Base-by-base conservation (phyloP, 2,329 filamentous ascomycete genomes). In the Daldinia sp. region DNA sequence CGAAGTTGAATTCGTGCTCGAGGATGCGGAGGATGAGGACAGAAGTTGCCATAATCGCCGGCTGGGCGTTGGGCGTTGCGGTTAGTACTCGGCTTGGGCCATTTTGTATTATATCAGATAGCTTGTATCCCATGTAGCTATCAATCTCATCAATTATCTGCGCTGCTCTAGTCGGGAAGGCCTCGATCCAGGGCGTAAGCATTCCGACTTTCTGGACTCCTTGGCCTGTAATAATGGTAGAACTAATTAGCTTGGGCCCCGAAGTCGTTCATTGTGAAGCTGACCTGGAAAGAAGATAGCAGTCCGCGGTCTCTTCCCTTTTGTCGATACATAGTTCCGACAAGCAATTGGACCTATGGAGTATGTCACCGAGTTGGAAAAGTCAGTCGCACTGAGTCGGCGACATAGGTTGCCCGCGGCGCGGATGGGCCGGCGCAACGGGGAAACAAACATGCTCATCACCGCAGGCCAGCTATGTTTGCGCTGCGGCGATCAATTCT, bases 41-140 rank as follows among this genome's bases (percentile, higher is more conserved):
- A 30, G 93, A 97, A 3, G 93, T 96, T 13, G 94, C 93, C 93
- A 98, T 97, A 80, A 98, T 97, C 74, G 95, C 94, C 1, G 95
- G 95, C 80, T 98, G 95, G 3, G 95, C 92, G 78, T 97, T 94
- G 72, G 92, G 89, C 4, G 95, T 98, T 64, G 89, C 87, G 44
- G 93, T 97, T 63, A 98, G 88, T 58, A 86, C 82, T 63, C 88
- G 89, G 74, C 92, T 93, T 1, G 95, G 92, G 0, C 95, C 94
- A 30, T 92, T 84, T 67, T 90, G 89, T 73, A 98, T 97, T 66
- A 95, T 86, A 28, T 86, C 84, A 42, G 93, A 94, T 64, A 98
- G 86, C 70, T 90, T 90, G 76, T 90, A 89, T 73, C 91, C 88
- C 75, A 97, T 86, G 28, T 88, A 88, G 46, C 89, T 83, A 82